Evolutionary conservation across 805 yeast species (phyloP), one percentile per base, ranked within the genome.

Genomic region (Candida pini): DNA sequence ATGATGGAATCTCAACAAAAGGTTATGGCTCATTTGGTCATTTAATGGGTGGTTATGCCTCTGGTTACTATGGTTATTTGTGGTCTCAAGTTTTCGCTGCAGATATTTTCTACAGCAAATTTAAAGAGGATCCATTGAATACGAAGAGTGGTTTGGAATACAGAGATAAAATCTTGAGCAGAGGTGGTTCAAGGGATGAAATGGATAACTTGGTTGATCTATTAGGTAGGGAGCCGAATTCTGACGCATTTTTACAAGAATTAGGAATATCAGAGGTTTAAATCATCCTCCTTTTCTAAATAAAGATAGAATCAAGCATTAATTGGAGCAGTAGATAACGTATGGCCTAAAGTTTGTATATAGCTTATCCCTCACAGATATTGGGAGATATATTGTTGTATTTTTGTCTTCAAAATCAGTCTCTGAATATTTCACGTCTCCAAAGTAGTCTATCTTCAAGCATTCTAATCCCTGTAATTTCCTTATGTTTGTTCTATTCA

Each of bases 51-150:
- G 90, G 94, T 13, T 86, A 86, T 56, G 90, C 84, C 35, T 78
- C 89, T 9, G 88, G 89, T 4, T 86, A 86, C 60, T 86, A 86
- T 49, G 95, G 95, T 2, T 86, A 86, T 56, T 60, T 85, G 62
- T 86, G 87, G 79, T 82, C 94, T 2, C 79, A 78, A 50, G 95
- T 84, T 12, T 86, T 79, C 64, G 92, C 95, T 2, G 73, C 85
- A 6, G 95, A 86, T 56, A 82, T 86, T 53, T 86, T 73, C 63
- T 77, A 82, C 56, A 62, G 84, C 4, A 71, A 73, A 50, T 86
- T 86, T 67, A 72, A 74, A 38, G 48, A 61, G 1, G 75, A 81
- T 54, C 92, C 94, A 28, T 68, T 82, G 71, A 73, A 77, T 51
- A 64, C 73, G 15, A 54, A 55, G 13, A 67, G 62, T 33, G 96